Evolutionary conservation across 257 asterid species (phyloP).

Genomic region (Gentiana straminea): DNA sequence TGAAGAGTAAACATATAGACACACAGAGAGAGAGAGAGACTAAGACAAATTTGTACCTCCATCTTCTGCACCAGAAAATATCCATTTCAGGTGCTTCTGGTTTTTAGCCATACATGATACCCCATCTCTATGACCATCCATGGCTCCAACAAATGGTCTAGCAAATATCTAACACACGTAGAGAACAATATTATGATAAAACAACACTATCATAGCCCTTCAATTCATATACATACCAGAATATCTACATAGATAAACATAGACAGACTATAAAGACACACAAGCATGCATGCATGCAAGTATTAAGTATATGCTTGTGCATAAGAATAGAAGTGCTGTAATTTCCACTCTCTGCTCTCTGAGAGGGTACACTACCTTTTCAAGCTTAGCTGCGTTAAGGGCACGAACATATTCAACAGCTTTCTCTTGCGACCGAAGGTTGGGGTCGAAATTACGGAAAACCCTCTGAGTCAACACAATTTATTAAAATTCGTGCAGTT

Average conservation of each 20-base stretch:
- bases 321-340: too few relatives aligned
- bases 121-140: conserved; percentile 94
- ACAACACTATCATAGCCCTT: too few relatives aligned
- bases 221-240: too few relatives aligned
- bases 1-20: too few relatives aligned
- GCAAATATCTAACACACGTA: conserved; percentile 51
- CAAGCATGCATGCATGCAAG: too few relatives aligned
- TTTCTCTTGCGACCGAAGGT: conserved; percentile 78
- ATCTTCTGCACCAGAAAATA: conserved; percentile 93
- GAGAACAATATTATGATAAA: background rate
- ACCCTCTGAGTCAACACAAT: conserved; percentile 45
- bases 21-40: background rate
- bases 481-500: background rate
- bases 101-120: conserved; percentile 86
- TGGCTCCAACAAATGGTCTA: conserved; percentile 78
- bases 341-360: background rate
- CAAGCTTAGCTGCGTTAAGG: conserved; percentile 82
- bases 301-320: too few relatives aligned
- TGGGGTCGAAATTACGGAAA: conserved; percentile 77
- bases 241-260: too few relatives aligned
- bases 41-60: conserved; percentile 47
- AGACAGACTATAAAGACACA: background rate
- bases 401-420: conserved; percentile 88
- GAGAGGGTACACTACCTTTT: conserved; percentile 40
- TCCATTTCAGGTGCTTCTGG: conserved; percentile 64